A percentile compares a stretch with the other conserved stretches of the same genome.
Conservation (phyloP, 2,329 filamentous ascomycete genomes). For the Colletotrichum sp. region DNA sequence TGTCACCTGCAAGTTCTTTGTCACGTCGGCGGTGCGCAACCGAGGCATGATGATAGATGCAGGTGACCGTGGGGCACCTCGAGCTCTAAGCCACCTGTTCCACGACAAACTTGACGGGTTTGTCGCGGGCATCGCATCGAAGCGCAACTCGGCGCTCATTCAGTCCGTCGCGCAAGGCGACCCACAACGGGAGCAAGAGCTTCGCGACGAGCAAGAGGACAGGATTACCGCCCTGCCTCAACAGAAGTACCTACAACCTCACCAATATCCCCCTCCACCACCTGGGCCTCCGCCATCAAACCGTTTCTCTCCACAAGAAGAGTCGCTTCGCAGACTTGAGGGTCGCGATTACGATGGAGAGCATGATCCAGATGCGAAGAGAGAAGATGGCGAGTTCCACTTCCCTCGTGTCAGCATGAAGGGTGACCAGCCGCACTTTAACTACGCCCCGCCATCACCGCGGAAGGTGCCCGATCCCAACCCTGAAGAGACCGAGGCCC, state of each 20-base stretch:
- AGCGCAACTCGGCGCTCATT: conserved; percentile 85
- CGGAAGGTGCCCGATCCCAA: conserved; percentile 30
- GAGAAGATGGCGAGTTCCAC: conserved; percentile 52
- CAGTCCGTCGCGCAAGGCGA: conserved; percentile 82
- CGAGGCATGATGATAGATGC: conserved; percentile 28
- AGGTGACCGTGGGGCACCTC: conserved; percentile 52
- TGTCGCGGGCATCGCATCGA: conserved; percentile 84
- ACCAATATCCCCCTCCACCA: conserved; percentile 37
- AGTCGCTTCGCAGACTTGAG: conserved; percentile 55
- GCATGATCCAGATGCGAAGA: conserved; percentile 41
- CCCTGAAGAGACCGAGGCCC: conserved; percentile 27
- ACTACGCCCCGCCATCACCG: conserved; percentile 54
- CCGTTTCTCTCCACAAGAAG: conserved; percentile 43
- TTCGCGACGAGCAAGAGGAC: conserved; percentile 84
- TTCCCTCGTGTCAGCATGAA: conserved; percentile 60
- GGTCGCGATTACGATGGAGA: conserved; percentile 49
- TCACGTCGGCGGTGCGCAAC: conserved; percentile 76
- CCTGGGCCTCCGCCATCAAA: conserved; percentile 34
- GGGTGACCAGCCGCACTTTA: conserved; percentile 61
- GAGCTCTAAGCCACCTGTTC: conserved; percentile 76
- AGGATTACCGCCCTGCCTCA: conserved; percentile 81
- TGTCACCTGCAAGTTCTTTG: conserved; percentile 93
- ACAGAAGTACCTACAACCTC: conserved; percentile 66
- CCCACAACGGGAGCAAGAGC: conserved; percentile 76
- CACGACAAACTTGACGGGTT: conserved; percentile 89